phyloP scores from a whole-genome alignment of 192 early-diverging fungal species.

The Podila minutissima region DNA sequence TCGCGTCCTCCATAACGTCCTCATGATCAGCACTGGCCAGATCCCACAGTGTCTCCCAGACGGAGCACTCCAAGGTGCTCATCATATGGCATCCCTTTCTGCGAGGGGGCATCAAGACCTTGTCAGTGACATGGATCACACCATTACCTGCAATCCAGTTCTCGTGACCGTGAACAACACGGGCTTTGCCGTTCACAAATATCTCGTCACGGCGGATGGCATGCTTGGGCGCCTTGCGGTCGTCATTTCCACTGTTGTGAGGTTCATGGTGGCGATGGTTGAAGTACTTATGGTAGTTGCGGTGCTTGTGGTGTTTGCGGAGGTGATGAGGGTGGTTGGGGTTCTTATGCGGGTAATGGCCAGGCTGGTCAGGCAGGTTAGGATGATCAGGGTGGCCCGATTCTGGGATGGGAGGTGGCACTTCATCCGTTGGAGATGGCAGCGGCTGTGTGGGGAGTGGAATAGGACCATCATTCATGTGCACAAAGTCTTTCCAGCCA shows the following conservation, averaged over 20 bases:
- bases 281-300: constrained; percentile 1
- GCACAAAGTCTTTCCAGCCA: background rate
- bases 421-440: background rate
- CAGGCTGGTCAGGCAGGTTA: background rate
- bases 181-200: constrained; percentile 20
- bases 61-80: constrained; percentile 22
- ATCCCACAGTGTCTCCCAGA: constrained; percentile 38
- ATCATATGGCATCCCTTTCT: constrained; percentile 28
- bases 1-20: constrained; percentile 6
- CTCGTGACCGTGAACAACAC: constrained; percentile 15
- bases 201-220: constrained; percentile 15
- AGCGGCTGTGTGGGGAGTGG: background rate
- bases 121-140: constrained; percentile 56
- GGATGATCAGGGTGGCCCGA: background rate
- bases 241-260: background rate
- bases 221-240: background rate
- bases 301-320: background rate
- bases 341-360: constrained; percentile 8
- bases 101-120: constrained; percentile 54
- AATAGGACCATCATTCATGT: background rate
- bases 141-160: constrained; percentile 57
- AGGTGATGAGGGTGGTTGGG: constrained; percentile 21
- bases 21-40: constrained; percentile 8
- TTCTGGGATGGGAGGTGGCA: background rate
- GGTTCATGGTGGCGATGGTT: constrained; percentile 8